Conservation (phyloP, 2,329 filamentous ascomycete genomes). For the Diaporthe vaccinii region DNA sequence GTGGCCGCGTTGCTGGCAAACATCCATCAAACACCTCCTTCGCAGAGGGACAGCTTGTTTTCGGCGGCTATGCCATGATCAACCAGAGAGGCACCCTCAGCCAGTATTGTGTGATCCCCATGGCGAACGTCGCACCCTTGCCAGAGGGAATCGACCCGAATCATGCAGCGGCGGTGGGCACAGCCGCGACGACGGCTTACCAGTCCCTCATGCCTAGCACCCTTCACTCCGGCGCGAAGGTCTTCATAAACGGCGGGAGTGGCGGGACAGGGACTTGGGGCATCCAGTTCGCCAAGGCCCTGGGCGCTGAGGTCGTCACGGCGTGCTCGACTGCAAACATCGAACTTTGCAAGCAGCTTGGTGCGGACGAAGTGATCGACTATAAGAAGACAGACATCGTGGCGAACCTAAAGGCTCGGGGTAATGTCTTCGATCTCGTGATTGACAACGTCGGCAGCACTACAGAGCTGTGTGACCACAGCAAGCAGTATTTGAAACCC, state of each 20-base stretch:
- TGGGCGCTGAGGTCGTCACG: constrained; percentile 52
- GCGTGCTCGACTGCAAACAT: constrained; percentile 52
- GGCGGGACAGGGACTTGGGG: constrained; percentile 54
- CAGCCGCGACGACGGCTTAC: constrained; percentile 46
- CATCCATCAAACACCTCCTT: constrained; percentile 31
- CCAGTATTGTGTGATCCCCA: constrained; percentile 41
- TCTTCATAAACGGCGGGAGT: constrained; percentile 54
- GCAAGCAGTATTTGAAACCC: constrained; percentile 42
- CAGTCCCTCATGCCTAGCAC: constrained; percentile 43
- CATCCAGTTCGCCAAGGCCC: constrained; percentile 54
- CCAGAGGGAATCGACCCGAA: constrained; percentile 40
- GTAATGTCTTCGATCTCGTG: constrained; percentile 44
- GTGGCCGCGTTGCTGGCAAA: constrained; percentile 59
- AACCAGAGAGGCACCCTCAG: constrained; percentile 42
- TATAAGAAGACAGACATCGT: constrained; percentile 47
- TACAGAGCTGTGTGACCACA: constrained; percentile 44
- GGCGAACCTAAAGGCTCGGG: constrained; percentile 40
- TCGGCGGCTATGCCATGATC: constrained; percentile 36
- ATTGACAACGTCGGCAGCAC: constrained; percentile 47
- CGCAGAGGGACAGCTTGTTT: constrained; percentile 43
- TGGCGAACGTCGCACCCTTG: constrained; percentile 32
- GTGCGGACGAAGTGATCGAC: constrained; percentile 55
- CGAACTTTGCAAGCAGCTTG: constrained; percentile 51
- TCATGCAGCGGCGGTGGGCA: constrained; percentile 47
- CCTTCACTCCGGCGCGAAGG: constrained; percentile 34